Percentiles rank a stretch among this genome's conserved stretches.
Evolutionary conservation across 2,329 filamentous ascomycete species (phyloP).

Genomic region (Pseudogymnoascus sp.): DNA sequence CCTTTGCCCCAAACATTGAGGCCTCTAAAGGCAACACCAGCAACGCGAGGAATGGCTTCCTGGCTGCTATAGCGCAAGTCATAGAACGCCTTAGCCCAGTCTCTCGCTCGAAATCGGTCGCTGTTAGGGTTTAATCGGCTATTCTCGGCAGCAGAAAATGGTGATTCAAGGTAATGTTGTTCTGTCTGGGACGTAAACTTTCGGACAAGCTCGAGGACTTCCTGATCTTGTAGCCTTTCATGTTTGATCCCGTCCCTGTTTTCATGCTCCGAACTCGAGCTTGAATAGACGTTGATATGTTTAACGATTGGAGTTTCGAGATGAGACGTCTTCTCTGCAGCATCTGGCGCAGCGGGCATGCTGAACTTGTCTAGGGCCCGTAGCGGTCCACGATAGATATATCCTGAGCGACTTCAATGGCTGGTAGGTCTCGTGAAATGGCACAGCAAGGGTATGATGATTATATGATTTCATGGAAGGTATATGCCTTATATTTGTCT

Average conservation of each 20-base stretch:
- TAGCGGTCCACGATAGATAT: no score
- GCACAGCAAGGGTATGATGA: no score
- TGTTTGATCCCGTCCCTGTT: neutral
- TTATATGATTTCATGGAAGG: neutral
- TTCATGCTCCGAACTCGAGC: neutral
- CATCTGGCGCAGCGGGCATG: neutral
- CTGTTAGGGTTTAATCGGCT: conserved; percentile 3
- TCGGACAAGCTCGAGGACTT: conserved; percentile 2
- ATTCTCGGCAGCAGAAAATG: neutral
- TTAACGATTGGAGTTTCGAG: neutral
- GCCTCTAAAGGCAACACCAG: conserved; percentile 23
- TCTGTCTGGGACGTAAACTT: neutral
- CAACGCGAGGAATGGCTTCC: conserved; percentile 17
- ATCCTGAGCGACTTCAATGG: neutral
- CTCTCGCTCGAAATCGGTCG: neutral
- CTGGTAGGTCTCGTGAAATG: neutral
- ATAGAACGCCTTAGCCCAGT: conserved; percentile 15
- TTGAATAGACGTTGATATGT: neutral
- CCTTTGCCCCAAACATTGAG: conserved; percentile 25
- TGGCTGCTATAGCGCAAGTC: conserved; percentile 4
- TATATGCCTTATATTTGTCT: neutral
- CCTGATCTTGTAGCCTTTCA: neutral
- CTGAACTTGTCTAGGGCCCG: neutral
- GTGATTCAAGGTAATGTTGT: neutral
- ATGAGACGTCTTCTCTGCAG: neutral